Percentiles rank a stretch among this genome's conserved stretches.
phyloP scores from a whole-genome alignment of 2,329 filamentous ascomycete genomes.

The Penicillium sp. region DNA sequence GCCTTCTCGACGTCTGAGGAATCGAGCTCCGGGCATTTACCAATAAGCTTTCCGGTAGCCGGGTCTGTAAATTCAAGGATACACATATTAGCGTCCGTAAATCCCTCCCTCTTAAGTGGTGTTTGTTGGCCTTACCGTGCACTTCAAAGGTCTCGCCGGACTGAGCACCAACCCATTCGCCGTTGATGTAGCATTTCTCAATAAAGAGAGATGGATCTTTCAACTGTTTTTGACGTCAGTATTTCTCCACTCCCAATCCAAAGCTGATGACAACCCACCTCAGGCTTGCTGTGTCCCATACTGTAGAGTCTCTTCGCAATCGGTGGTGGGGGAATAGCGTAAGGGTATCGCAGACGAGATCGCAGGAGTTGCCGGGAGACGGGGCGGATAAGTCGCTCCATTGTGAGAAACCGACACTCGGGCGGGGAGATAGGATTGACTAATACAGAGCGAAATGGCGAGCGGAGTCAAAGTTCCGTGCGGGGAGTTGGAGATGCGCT shows the following conservation, averaged over 20 bases:
- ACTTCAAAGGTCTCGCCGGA: constrained; percentile 93
- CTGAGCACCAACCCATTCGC: constrained; percentile 82
- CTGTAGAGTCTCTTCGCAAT: constrained; percentile 41
- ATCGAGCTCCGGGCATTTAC: constrained; percentile 78
- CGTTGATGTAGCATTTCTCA: constrained; percentile 82
- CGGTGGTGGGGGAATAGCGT: constrained; percentile 31
- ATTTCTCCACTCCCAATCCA: neutral
- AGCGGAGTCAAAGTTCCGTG: constrained; percentile 14
- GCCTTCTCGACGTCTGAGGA: constrained; percentile 74
- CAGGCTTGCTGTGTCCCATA: constrained; percentile 43
- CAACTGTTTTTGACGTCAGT: constrained; percentile 52
- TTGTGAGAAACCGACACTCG: constrained; percentile 5
- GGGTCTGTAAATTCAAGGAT: constrained; percentile 58
- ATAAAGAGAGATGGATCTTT: constrained; percentile 82
- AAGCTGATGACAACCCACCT: constrained; percentile 27
- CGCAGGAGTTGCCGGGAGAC: constrained; percentile 38
- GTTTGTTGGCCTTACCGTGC: constrained; percentile 51
- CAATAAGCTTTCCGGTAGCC: constrained; percentile 76
- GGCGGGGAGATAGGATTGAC: constrained; percentile 4
- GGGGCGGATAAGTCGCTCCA: constrained; percentile 38
- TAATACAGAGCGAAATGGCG: constrained; percentile 5
- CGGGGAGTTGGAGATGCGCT: constrained; percentile 19
- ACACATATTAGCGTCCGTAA: neutral
- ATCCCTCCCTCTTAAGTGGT: neutral
- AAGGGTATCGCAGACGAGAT: constrained; percentile 37